Evolutionary conservation across 768 basidiomycete species (phyloP), one percentile per base, ranked within the genome.

Genomic region (Amylocystis lapponica): DNA sequence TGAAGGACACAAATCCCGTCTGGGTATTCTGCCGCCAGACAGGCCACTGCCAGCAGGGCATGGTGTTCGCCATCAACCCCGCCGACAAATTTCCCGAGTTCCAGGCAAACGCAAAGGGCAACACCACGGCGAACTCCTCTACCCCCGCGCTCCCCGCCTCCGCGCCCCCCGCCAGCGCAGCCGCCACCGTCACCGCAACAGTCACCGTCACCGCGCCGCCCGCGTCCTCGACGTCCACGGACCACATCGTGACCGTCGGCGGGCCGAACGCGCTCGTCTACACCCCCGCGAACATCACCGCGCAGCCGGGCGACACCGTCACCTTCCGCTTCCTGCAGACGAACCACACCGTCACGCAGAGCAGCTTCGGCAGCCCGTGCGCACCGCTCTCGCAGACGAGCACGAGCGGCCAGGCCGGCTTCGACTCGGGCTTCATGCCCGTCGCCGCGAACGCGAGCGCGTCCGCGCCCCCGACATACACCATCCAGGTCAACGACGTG

Each of bases 31-130:
- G 80, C 58, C 63, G 68, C 14, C 80, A 82, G 56, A 59, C 61
- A 13, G 61, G 62, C 39, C 81, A 83, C 57, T 82, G 81, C 44
- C 67, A 68, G 31, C 58, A 65, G 37, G 79, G 80, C 13, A 83
- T 82, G 81, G 81, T 83, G 23, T 79, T 81, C 56, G 75, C 79
- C 20, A 63, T 82, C 52, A 84, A 84, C 55, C 74, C 80, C 3
- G 77, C 72, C 13, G 59, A 66, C 60, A 64, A 76, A 19, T 72
- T 81, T 46, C 57, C 65, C 4, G 70, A 71, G 3, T 83, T 82
- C 71, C 66, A 76, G 54, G 66, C 72, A 16, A 70, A 71, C 16
- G 80, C 79, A 10, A 68, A 64, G 36, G 73, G 60, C 12, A 42
- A 55, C 23, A 36, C 46, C 23, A 21, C 61, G 2, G 30, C 54